These are phyloP conservation scores for Fusarium coicis DNA, from an alignment of 2,329 filamentous ascomycete genomes.

Conservation along the genomic window DNA sequence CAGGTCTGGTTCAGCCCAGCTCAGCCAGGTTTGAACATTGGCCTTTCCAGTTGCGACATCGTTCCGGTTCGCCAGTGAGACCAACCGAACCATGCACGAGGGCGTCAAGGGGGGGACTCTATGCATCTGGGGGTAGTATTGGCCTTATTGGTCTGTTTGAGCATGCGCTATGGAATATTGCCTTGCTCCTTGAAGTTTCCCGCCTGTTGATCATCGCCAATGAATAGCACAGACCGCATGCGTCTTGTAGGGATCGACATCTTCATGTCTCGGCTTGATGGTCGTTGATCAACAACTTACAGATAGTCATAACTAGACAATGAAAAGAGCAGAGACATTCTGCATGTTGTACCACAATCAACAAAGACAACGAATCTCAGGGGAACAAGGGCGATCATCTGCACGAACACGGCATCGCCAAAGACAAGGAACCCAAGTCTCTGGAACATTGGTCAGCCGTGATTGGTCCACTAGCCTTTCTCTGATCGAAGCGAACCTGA, in stretches of 20 bases:
- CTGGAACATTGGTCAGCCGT: background rate
- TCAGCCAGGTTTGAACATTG: constrained; percentile 7
- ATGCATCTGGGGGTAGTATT: constrained; percentile 4
- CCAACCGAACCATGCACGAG: constrained; percentile 26
- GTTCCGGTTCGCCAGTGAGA: constrained; percentile 24
- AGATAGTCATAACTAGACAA: background rate
- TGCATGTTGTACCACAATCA: constrained; percentile 5
- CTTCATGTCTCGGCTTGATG: background rate
- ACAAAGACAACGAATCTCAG: constrained; percentile 22
- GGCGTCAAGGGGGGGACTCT: constrained; percentile 8
- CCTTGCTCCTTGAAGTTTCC: constrained; percentile 18
- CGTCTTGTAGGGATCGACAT: constrained; percentile 1
- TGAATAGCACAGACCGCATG: constrained; percentile 15
- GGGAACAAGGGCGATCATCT: constrained; percentile 17
- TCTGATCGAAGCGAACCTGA: constrained; percentile 7
- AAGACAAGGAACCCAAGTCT: constrained; percentile 18
- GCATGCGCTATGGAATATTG: constrained; percentile 26
- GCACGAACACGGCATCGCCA: background rate
- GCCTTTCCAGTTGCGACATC: constrained; percentile 23
- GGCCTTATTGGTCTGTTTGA: constrained; percentile 17
- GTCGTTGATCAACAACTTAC: background rate
- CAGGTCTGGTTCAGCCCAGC: constrained; percentile 1
- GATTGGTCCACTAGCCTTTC: constrained; percentile 21
- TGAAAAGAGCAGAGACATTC: constrained; percentile 4
- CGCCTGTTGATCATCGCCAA: constrained; percentile 16